These are phyloP conservation scores for Moniliella sp. DNA, from an alignment of 1,284 basidiomycete genomes.

Conservation along the genomic window DNA sequence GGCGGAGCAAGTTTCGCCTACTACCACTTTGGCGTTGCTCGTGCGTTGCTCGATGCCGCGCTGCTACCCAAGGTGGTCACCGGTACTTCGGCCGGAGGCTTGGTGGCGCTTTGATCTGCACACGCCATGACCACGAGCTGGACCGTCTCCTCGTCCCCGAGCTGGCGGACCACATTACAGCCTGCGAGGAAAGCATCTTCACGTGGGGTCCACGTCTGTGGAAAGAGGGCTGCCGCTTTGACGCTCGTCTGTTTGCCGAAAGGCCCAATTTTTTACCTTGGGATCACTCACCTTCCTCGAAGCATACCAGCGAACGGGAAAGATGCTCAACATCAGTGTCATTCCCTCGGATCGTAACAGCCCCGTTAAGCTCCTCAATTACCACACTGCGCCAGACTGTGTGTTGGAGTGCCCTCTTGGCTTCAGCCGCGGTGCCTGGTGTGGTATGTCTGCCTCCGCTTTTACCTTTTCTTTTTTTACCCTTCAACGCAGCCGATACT, in stretches of 20 bases:
- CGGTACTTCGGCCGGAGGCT: slow-evolving; percentile 76
- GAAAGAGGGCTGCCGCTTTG: slow-evolving; percentile 77
- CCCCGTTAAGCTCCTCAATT: slow-evolving; percentile 82
- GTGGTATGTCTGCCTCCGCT: slow-evolving; percentile 3
- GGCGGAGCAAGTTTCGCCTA: slow-evolving; percentile 87
- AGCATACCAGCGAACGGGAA: slow-evolving; percentile 71
- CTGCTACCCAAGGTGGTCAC: slow-evolving; percentile 67
- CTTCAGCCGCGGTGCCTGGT: slow-evolving; percentile 29
- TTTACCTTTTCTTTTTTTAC: too few relatives aligned
- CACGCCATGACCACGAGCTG: slow-evolving; percentile 71
- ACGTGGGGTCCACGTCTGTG: slow-evolving; percentile 58
- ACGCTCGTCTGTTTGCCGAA: slow-evolving; percentile 64
- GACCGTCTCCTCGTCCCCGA: slow-evolving; percentile 40
- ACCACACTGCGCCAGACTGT: slow-evolving; percentile 76
- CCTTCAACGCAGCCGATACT: too few relatives aligned
- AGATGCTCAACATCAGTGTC: slow-evolving; percentile 76
- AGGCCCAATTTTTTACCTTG: slow-evolving; percentile 62
- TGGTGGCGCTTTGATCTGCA: slow-evolving; percentile 53
- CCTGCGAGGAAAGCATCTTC: slow-evolving; percentile 52
- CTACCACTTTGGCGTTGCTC: slow-evolving; percentile 70
- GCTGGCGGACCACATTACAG: slow-evolving; percentile 59
- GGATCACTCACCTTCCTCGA: slow-evolving; percentile 89
- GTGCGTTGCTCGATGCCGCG: slow-evolving; percentile 67
- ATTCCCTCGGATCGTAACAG: slow-evolving; percentile 73
- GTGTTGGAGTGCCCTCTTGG: slow-evolving; percentile 39